These are phyloP conservation scores for Crotalaria pallida DNA, from an alignment of 306 rosid genomes.

Conservation along the genomic window DNA sequence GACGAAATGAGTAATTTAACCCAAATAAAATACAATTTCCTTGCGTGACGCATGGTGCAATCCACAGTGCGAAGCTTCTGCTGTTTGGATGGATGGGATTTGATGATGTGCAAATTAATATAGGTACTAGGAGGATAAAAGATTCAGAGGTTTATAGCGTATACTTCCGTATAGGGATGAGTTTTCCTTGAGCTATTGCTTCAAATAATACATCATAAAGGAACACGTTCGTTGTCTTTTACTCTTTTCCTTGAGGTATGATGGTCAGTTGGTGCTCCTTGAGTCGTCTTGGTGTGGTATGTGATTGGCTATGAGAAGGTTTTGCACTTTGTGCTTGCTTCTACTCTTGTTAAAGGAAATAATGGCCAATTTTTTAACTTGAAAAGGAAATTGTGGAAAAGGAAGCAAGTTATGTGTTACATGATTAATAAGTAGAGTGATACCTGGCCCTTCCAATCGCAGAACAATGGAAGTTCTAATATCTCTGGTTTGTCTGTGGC, in stretches of 20 bases:
- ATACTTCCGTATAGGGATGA: neutral
- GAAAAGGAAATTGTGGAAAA: constrained; percentile 5
- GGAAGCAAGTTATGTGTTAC: constrained; percentile 18
- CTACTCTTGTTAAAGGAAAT: constrained; percentile 24
- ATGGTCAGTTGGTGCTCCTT: neutral
- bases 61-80: neutral
- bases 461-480: neutral
- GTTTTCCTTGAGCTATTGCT: neutral
- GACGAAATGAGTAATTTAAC: too few relatives aligned
- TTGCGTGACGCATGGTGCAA: constrained; percentile 40
- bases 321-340: constrained; percentile 16
- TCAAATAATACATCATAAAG: neutral
- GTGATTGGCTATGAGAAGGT: neutral
- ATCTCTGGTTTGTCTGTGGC: neutral
- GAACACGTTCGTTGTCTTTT: neutral
- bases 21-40: constrained; percentile 31
- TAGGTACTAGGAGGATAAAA: too few relatives aligned
- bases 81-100: neutral
- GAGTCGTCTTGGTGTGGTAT: too few relatives aligned
- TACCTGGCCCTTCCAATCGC: neutral
- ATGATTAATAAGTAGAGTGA: neutral
- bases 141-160: too few relatives aligned
- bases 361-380: constrained; percentile 8
- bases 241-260: neutral
- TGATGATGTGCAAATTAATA: neutral